These are phyloP conservation scores for Thraustochytrium sp. DNA, from an alignment of 352 stramenopile species.

Conservation along the genomic window DNA sequence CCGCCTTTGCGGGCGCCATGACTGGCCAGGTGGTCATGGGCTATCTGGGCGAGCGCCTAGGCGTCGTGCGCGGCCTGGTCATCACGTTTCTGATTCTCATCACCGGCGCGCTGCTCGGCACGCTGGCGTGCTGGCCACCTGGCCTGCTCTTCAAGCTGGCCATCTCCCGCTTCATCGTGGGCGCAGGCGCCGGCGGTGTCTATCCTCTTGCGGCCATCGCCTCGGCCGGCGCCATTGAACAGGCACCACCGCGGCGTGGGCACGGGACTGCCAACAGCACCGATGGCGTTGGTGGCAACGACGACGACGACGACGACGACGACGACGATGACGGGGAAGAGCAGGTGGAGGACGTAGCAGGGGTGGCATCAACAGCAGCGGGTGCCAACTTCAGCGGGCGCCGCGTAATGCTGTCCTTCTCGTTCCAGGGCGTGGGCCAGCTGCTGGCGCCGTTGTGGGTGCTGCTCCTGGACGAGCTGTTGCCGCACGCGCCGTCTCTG, in stretches of 20 bases:
- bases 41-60: conserved; percentile 65
- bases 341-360: conserved; percentile 60
- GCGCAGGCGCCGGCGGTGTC: conserved; percentile 67
- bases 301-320: neutral
- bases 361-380: conserved; percentile 58
- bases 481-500: conserved; percentile 56
- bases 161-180: conserved; percentile 64
- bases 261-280: conserved; percentile 60
- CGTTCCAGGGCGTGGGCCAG: conserved; percentile 55
- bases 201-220: conserved; percentile 71
- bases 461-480: conserved; percentile 57
- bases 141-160: conserved; percentile 64
- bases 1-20: conserved; percentile 68
- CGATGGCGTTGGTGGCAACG: neutral
- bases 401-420: conserved; percentile 57
- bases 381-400: conserved; percentile 57
- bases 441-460: conserved; percentile 57
- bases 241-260: too few species aligned
- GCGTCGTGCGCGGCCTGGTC: conserved; percentile 59
- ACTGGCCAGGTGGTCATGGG: conserved; percentile 62
- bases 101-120: conserved; percentile 58
- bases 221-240: conserved; percentile 58
- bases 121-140: conserved; percentile 59
- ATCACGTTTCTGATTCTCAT: conserved; percentile 66
- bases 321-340: neutral